Conservation (phyloP, 768 basidiomycete genomes). For the Albatrellus ellisii region DNA sequence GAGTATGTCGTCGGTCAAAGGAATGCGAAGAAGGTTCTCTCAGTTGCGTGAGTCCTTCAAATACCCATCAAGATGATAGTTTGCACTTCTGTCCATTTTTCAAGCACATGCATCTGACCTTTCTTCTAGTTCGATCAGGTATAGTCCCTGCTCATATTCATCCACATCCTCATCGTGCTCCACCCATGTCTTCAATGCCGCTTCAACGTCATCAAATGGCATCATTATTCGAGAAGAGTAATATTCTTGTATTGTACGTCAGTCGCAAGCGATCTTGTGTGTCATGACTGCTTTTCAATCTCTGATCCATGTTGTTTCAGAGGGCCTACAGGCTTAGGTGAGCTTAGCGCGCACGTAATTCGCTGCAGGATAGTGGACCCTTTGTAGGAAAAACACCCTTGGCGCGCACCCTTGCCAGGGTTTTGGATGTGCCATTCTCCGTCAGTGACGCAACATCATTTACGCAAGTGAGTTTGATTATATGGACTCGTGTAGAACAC, state of each 20-base stretch:
- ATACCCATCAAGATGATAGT: conserved; percentile 18
- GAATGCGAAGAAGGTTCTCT: conserved; percentile 83
- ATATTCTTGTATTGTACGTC: conserved; percentile 80
- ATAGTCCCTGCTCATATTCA: conserved; percentile 43
- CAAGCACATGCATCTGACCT: background rate
- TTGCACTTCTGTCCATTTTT: conserved; percentile 7
- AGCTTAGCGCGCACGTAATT: conserved; percentile 7
- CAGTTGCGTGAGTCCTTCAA: conserved; percentile 66
- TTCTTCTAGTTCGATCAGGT: conserved; percentile 17
- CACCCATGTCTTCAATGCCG: conserved; percentile 12
- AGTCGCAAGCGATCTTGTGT: too few species aligned
- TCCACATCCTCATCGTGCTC: conserved; percentile 33
- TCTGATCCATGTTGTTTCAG: conserved; percentile 28
- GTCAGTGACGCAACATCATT: conserved; percentile 89
- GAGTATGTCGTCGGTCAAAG: conserved; percentile 89
- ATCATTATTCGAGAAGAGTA: conserved; percentile 86
- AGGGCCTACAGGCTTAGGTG: conserved; percentile 81
- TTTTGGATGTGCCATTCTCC: conserved; percentile 90
- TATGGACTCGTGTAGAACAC: background rate
- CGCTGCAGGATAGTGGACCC: conserved; percentile 2
- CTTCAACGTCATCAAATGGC: conserved; percentile 29
- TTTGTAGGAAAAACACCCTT: conserved; percentile 73
- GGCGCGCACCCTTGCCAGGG: conserved; percentile 81
- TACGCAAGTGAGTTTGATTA: conserved; percentile 50
- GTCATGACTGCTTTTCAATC: too few species aligned